phyloP scores from a whole-genome alignment of 441 rosid genomes.

The Adansonia gregorii region DNA sequence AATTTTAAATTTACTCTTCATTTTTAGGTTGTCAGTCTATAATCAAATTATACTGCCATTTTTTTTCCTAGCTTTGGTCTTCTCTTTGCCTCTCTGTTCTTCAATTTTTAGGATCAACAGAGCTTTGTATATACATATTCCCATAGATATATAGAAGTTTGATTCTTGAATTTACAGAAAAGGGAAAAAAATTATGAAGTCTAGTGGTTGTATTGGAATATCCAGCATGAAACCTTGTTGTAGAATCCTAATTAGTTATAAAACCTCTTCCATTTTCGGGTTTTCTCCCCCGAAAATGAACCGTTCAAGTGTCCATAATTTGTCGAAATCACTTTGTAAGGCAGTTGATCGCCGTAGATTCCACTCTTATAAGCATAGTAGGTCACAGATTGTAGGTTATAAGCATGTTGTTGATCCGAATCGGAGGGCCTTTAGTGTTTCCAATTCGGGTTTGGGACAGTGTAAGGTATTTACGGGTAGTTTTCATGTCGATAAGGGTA shows the following conservation, averaged over 20 bases:
- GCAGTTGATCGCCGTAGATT: conserved; percentile 41
- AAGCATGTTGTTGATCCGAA: conserved; percentile 39
- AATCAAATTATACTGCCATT: conserved; percentile 9
- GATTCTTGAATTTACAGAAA: neutral
- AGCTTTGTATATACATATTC: conserved; percentile 25
- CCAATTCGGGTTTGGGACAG: conserved; percentile 56
- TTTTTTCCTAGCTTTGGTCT: conserved; percentile 18
- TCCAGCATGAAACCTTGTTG: conserved; percentile 80
- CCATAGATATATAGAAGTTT: neutral
- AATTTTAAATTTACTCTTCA: neutral
- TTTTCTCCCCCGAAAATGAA: conserved; percentile 41
- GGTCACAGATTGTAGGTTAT: conserved; percentile 41
- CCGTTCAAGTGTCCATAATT: conserved; percentile 34
- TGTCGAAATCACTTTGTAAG: conserved; percentile 59
- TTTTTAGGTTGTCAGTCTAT: neutral
- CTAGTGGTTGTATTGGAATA: conserved; percentile 59
- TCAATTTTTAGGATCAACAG: conserved; percentile 37
- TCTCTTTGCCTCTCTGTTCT: conserved; percentile 33
- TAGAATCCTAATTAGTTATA: conserved; percentile 59
- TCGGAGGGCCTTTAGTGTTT: conserved; percentile 59
- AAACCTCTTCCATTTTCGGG: conserved; percentile 61
- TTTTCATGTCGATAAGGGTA: conserved; percentile 36
- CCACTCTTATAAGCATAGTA: conserved; percentile 30
- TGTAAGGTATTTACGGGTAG: conserved; percentile 39
- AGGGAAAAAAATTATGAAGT: conserved; percentile 48